Percentiles rank a stretch among this genome's conserved stretches.
Conservation (phyloP, 2,329 filamentous ascomycete species). For the Colletotrichum australisinense region DNA sequence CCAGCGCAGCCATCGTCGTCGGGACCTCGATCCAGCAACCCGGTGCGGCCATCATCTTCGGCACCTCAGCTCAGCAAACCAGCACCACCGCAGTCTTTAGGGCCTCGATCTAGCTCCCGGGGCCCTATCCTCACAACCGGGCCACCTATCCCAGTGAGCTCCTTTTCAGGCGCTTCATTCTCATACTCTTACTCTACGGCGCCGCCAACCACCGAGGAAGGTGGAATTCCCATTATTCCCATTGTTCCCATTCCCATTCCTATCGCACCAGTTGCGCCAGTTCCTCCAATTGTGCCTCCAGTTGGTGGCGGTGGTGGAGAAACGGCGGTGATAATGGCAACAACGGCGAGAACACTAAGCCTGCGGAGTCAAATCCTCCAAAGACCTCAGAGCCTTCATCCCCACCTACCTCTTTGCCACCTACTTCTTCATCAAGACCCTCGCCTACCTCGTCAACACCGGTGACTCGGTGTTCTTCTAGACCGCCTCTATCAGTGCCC, state of each 20-base stretch:
- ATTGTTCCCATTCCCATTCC: slow-evolving; percentile 7
- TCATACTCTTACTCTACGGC: slow-evolving; percentile 1
- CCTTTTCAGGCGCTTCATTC: not conserved
- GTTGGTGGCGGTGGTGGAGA: not conserved
- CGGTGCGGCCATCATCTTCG: no score
- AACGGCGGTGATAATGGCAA: not conserved
- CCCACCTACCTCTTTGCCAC: not conserved
- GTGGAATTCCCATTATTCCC: not conserved
- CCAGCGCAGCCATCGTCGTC: no score
- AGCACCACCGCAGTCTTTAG: no score
- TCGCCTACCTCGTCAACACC: not conserved
- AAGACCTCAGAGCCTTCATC: not conserved
- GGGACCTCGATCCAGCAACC: no score
- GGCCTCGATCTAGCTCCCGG: not conserved
- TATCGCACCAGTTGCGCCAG: not conserved
- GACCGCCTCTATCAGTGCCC: not conserved
- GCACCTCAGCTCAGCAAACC: no score
- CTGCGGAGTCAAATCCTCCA: not conserved
- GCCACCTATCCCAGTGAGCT: not conserved
- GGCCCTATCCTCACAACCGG: not conserved
- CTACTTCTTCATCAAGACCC: not conserved
- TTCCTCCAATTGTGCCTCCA: not conserved
- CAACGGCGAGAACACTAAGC: not conserved
- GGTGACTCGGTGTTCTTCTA: not conserved
- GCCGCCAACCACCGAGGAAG: not conserved